These are phyloP conservation scores for Paraleonurus japonicus DNA, from an alignment of 257 asterid species.

Conservation along the genomic window DNA sequence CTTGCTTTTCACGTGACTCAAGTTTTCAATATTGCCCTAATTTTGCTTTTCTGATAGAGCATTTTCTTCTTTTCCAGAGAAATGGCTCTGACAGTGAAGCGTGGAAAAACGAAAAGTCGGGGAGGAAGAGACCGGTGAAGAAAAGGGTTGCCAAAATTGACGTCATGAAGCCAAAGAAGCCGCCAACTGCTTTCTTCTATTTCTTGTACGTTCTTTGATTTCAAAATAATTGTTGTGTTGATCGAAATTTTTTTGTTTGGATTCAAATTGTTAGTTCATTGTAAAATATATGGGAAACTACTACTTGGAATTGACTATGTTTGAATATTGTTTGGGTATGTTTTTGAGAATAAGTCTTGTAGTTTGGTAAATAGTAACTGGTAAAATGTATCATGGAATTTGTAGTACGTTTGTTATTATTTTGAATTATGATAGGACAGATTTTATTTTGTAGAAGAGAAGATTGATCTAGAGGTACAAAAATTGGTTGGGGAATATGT, in stretches of 20 bases:
- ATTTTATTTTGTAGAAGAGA: neutral
- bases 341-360: neutral
- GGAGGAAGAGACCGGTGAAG: conserved; percentile 36
- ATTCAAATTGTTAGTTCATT: conserved; percentile 2
- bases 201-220: conserved; percentile 50
- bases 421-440: neutral
- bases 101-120: conserved; percentile 36
- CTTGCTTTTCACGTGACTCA: neutral
- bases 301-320: neutral
- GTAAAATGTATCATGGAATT: neutral
- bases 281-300: neutral
- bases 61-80: conserved; percentile 34
- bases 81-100: conserved; percentile 39
- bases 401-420: neutral
- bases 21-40: conserved; percentile 6
- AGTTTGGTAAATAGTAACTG: neutral
- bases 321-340: neutral
- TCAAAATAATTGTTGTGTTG: neutral
- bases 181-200: conserved; percentile 95
- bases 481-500: neutral
- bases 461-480: neutral
- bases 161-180: conserved; percentile 84
- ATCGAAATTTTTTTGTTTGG: neutral
- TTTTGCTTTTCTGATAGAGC: neutral
- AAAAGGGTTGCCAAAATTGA: conserved; percentile 49